phyloP scores from a whole-genome alignment of 768 basidiomycete species.

The Calvatia gigantea region DNA sequence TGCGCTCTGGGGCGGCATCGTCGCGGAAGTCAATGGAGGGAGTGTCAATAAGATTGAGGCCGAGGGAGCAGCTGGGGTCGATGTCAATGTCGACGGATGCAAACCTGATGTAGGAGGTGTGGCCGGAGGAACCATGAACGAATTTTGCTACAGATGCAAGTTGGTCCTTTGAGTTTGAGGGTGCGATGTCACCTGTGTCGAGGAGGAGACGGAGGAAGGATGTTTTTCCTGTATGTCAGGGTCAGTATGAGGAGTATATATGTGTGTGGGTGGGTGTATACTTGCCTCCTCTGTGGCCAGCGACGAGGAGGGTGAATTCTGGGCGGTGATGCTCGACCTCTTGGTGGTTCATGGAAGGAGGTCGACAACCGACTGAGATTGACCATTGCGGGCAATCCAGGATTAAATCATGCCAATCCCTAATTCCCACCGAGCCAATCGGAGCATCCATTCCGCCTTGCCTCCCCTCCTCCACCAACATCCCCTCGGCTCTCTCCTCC shows the following conservation, averaged over 20 bases:
- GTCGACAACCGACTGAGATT: conserved; percentile 49
- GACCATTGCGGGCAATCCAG: conserved; percentile 67
- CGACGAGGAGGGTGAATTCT: conserved; percentile 71
- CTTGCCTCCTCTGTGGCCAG: conserved; percentile 70
- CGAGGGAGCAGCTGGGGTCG: conserved; percentile 49
- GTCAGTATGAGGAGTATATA: conserved; percentile 13
- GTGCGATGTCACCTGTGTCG: conserved; percentile 71
- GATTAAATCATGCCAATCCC: conserved; percentile 44
- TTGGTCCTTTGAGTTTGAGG: conserved; percentile 65
- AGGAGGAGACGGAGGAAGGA: conserved; percentile 83
- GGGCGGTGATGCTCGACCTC: conserved; percentile 46
- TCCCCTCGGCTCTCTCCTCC: not conserved
- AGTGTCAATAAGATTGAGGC: conserved; percentile 76
- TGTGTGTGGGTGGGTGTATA: too few species aligned
- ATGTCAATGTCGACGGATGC: conserved; percentile 70
- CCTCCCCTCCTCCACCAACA: conserved; percentile 11
- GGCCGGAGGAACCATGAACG: conserved; percentile 68
- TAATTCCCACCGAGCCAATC: conserved; percentile 65
- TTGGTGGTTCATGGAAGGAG: conserved; percentile 51
- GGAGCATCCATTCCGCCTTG: conserved; percentile 45
- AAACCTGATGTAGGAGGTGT: conserved; percentile 69
- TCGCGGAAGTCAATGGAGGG: conserved; percentile 76
- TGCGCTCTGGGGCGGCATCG: conserved; percentile 58
- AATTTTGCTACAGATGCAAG: conserved; percentile 79
- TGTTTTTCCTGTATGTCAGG: conserved; percentile 60